Evolutionary conservation across 129 eudicot species (phyloP), one percentile per base, ranked within the genome.

Genomic region (Pittosporum tobira): DNA sequence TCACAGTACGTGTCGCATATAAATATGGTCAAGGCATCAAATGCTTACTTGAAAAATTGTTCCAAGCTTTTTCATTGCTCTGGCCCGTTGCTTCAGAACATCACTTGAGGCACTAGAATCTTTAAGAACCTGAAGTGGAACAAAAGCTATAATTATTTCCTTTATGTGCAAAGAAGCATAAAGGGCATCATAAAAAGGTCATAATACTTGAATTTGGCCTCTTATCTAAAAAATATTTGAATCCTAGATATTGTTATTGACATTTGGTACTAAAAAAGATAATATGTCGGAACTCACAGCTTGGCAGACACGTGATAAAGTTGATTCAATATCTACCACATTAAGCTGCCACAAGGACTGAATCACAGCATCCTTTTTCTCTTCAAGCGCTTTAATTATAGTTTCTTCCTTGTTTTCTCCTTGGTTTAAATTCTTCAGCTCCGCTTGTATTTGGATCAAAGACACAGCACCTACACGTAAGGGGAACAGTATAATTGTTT

Each of bases 311-410:
- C 72, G 91, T 16, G 84, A 71, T 62, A 88, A 63, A n/a, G 96
- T 88, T 29, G 71, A 68, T 69, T 88, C 96, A 21, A 88, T 88
- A 70, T 88, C 96, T 13, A 80, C 87, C 57, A 88, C 96, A 64
- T 88, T 88, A 40, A 88, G 79, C 72, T 79, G 94, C 96, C 96
- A 88, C 62, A 88, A 76, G 28, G 91, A 84, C 73, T 81, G 70
- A 70, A 88, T 57, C 83, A 88, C 74, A 25, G 73, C 84, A 46
- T 84, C 96, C 73, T 88, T 84, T 51, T 84, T 88, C 1, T 71
- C 76, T 81, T 81, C 96, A 4, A 81, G 58, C 20, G 74, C 88
- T 66, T 84, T 88, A 51, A 64, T 59, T 57, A 84, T 25, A 58
- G 62, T 71, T 62, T 79, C 94, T 64, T 88, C 94, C 61, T 66